Evolutionary conservation across 2,329 filamentous ascomycete genomes (phyloP).

Genomic region (Aspergillus pseudoviridinutans): DNA sequence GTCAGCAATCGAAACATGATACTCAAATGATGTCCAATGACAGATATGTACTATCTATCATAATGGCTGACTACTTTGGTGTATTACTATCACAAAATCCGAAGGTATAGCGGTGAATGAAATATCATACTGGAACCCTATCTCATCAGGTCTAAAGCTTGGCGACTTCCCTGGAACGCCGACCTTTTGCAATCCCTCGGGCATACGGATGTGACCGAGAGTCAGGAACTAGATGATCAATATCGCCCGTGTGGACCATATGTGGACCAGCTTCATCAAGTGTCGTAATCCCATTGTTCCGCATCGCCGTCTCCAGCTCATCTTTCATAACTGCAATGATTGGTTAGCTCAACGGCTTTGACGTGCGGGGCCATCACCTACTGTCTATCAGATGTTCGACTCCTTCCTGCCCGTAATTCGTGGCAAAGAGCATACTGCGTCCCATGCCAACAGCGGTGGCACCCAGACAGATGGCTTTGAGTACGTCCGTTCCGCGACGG

Average conservation of each 20-base stretch:
- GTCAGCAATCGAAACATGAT: too few species aligned
- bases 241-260: constrained; percentile 45
- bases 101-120: background rate
- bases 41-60: background rate
- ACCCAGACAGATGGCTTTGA: constrained; percentile 53
- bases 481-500: constrained; percentile 51
- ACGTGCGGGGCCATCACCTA: constrained; percentile 34
- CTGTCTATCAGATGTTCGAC: constrained; percentile 54
- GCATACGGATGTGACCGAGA: constrained; percentile 42
- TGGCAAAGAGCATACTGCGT: constrained; percentile 50
- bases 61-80: background rate
- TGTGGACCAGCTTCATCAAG: constrained; percentile 43
- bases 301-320: constrained; percentile 48
- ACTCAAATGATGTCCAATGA: too few species aligned
- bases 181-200: constrained; percentile 29
- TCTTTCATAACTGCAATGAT: constrained; percentile 39
- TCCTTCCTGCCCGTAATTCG: constrained; percentile 53
- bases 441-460: constrained; percentile 54
- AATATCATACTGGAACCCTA: background rate
- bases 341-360: constrained; percentile 2
- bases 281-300: constrained; percentile 44
- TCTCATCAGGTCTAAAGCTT: constrained; percentile 23
- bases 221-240: constrained; percentile 48
- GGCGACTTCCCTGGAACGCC: constrained; percentile 12
- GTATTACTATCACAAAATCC: background rate